A percentile compares a stretch with the other conserved stretches of the same genome.
Conservation (phyloP, 2,329 filamentous ascomycete species). For the Xylaria sp. region DNA sequence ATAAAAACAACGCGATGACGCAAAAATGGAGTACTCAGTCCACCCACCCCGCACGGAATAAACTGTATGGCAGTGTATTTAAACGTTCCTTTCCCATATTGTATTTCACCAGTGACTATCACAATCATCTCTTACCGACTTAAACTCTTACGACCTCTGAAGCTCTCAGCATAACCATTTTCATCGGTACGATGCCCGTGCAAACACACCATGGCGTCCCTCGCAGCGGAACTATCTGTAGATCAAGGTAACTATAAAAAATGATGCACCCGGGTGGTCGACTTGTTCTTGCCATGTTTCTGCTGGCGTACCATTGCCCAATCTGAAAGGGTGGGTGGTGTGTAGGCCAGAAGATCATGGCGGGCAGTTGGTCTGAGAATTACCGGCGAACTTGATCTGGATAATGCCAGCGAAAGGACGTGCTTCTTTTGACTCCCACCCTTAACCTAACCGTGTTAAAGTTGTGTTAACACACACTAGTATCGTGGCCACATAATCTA, state of each 20-base stretch:
- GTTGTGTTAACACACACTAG: conserved; percentile 61
- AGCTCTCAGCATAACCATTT: conserved; percentile 1
- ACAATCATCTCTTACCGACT: neutral
- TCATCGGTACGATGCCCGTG: conserved; percentile 29
- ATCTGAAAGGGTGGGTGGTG: conserved; percentile 9
- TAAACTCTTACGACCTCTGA: neutral
- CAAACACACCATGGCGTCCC: conserved; percentile 31
- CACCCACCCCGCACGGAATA: neutral
- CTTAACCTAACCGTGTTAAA: conserved; percentile 43
- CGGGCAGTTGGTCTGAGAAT: conserved; percentile 36
- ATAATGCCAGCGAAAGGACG: conserved; percentile 90
- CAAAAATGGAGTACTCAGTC: neutral
- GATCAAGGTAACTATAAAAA: conserved; percentile 38
- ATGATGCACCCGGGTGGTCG: conserved; percentile 37
- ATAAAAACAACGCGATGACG: neutral
- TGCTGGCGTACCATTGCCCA: conserved; percentile 19
- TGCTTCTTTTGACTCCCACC: conserved; percentile 71
- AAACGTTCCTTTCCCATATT: too few species aligned
- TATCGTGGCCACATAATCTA: conserved; percentile 51
- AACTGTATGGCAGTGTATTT: too few species aligned
- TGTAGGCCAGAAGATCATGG: conserved; percentile 16
- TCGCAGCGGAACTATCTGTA: conserved; percentile 31
- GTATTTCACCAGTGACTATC: neutral
- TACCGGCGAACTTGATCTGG: conserved; percentile 78
- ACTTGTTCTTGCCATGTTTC: conserved; percentile 25